Percentiles rank a stretch among this genome's conserved stretches.
Evolutionary conservation across 306 rosid species (phyloP).

Genomic region (Trifolium repens): DNA sequence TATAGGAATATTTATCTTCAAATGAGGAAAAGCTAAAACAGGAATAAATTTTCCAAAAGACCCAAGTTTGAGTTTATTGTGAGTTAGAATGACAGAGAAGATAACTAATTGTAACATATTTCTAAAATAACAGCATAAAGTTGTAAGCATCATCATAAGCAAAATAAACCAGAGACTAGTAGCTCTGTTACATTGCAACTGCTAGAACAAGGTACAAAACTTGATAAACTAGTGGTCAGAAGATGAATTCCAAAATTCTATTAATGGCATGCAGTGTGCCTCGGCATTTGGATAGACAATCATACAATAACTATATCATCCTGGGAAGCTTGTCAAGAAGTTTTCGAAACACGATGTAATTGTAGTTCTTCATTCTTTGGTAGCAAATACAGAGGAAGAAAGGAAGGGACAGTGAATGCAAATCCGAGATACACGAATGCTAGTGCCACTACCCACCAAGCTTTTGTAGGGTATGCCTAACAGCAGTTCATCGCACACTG

Average conservation of each 20-base stretch:
- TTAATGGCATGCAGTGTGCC: slow-evolving; percentile 17
- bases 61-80: slow-evolving; percentile 8
- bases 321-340: slow-evolving; percentile 43
- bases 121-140: slow-evolving; percentile 1
- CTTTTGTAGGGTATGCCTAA: slow-evolving; percentile 79
- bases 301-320: slow-evolving; percentile 17
- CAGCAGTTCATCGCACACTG: slow-evolving; percentile 84
- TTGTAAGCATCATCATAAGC: background rate
- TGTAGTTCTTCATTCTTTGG: slow-evolving; percentile 43
- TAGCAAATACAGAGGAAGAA: slow-evolving; percentile 63
- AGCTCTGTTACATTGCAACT: slow-evolving; percentile 26
- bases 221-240: background rate
- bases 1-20: background rate
- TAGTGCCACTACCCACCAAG: slow-evolving; percentile 79
- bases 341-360: slow-evolving; percentile 51
- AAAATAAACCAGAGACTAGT: slow-evolving; percentile 1
- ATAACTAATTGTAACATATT: background rate
- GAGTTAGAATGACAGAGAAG: slow-evolving; percentile 4
- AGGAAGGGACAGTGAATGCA: slow-evolving; percentile 63
- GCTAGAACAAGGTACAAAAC: slow-evolving; percentile 6
- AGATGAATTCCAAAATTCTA: slow-evolving; percentile 18
- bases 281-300: slow-evolving; percentile 15
- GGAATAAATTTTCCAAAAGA: background rate
- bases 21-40: background rate
- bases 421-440: slow-evolving; percentile 65